A percentile compares a stretch with the other conserved stretches of the same genome.
Conservation (phyloP, 1,284 basidiomycete genomes). For the Phellopilus nigrolimitatus region DNA sequence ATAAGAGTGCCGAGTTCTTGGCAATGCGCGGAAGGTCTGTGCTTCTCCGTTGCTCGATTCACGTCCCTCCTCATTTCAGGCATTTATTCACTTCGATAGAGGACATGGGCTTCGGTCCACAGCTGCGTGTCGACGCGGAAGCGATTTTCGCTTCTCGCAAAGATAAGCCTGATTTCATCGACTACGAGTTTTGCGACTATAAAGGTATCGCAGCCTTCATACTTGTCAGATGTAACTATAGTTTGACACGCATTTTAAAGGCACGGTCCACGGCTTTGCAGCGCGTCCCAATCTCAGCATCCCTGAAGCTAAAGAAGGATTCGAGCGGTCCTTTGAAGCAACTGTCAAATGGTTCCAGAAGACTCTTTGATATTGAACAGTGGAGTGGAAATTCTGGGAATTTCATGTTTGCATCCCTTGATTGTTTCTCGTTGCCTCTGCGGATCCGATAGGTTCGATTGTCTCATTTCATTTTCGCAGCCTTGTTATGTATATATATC, state of each 20-base stretch:
- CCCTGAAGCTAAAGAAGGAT: slow-evolving; percentile 44
- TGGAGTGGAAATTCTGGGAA: neutral
- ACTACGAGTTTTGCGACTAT: slow-evolving; percentile 53
- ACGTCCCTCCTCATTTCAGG: slow-evolving; percentile 55
- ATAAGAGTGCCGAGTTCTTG: slow-evolving; percentile 35
- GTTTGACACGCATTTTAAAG: slow-evolving; percentile 25
- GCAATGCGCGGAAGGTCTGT: slow-evolving; percentile 14
- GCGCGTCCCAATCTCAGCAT: slow-evolving; percentile 44
- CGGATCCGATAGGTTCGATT: no score
- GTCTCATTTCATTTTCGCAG: no score
- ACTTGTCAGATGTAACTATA: neutral
- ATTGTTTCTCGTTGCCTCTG: neutral
- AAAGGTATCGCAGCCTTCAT: slow-evolving; percentile 35
- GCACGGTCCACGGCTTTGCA: slow-evolving; percentile 56
- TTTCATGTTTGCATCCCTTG: neutral
- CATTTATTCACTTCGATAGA: slow-evolving; percentile 35
- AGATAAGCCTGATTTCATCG: slow-evolving; percentile 38
- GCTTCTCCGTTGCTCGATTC: slow-evolving; percentile 33
- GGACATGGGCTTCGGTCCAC: slow-evolving; percentile 42
- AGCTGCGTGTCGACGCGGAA: slow-evolving; percentile 38
- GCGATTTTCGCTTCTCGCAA: slow-evolving; percentile 40
- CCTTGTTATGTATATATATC: neutral
- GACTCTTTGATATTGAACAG: slow-evolving; percentile 30
- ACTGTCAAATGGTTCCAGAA: slow-evolving; percentile 45
- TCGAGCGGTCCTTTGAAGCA: slow-evolving; percentile 44